Evolutionary conservation across 345 rosid species (phyloP).

Genomic region (Eucalyptus paniculata): DNA sequence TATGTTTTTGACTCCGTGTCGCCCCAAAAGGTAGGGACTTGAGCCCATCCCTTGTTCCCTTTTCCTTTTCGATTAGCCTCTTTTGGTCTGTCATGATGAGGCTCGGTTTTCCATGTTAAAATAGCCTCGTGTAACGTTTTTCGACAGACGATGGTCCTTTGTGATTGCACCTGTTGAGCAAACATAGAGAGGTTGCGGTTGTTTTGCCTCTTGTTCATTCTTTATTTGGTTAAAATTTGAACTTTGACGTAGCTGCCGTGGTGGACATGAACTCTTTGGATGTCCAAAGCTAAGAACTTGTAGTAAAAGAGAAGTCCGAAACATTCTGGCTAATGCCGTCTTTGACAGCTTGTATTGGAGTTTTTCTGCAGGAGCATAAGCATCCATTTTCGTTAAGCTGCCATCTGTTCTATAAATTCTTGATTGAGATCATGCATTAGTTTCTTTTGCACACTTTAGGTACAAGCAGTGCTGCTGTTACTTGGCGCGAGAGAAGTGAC

Average conservation of each 20-base stretch:
- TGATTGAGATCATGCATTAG: neutral
- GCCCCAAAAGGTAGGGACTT: neutral
- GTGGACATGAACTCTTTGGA: neutral
- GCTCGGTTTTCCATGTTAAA: neutral
- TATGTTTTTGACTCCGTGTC: neutral
- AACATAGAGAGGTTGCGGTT: neutral
- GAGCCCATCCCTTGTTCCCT: neutral
- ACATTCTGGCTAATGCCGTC: neutral
- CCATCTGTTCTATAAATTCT: neutral
- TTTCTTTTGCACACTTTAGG: constrained; percentile 1
- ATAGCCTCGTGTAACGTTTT: neutral
- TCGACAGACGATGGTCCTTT: neutral
- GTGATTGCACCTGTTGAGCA: neutral
- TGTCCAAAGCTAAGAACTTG: neutral
- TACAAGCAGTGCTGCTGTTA: constrained; percentile 30
- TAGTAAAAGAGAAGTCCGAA: neutral
- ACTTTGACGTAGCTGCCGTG: neutral
- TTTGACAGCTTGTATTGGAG: neutral
- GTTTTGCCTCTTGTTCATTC: neutral
- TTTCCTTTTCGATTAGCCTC: neutral
- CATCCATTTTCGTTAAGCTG: neutral
- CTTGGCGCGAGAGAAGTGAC: constrained; percentile 26
- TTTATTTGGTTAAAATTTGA: neutral
- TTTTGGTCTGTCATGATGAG: neutral
- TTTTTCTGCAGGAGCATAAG: neutral